Conservation (phyloP, 768 basidiomycete species). For the Holtermannia corniformis region DNA sequence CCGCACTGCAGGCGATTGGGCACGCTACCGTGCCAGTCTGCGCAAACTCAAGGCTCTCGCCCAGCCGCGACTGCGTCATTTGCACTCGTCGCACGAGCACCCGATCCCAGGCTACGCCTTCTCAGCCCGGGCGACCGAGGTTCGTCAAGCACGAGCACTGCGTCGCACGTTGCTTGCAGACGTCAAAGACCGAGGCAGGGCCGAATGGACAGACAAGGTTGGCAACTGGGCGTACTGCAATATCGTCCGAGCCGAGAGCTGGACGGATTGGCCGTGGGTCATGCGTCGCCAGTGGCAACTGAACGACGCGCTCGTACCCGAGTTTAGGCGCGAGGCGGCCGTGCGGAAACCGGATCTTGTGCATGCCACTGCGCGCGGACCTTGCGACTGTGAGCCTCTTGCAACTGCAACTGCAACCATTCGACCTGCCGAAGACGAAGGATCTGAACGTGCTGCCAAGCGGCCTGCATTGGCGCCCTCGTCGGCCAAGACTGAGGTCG, state of each 20-base stretch:
- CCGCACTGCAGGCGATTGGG: no score
- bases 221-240: not conserved
- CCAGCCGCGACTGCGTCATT: no score
- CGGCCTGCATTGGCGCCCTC: not conserved
- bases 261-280: not conserved
- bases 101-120: no score
- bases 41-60: no score
- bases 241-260: not conserved
- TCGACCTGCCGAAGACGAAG: not conserved
- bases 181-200: no score
- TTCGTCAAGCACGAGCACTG: no score
- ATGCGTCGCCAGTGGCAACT: not conserved
- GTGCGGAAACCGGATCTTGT: not conserved
- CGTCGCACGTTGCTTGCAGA: no score
- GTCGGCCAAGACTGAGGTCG: no score
- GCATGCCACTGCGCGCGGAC: not conserved
- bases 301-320: not conserved
- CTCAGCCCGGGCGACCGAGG: no score
- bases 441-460: not conserved
- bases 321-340: not conserved
- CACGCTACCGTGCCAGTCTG: no score
- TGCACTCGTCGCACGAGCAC: no score
- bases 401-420: not conserved
- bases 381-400: no score
- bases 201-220: not conserved